Conservation (phyloP, 192 early-diverging fungal species). For the Backusella australiensis region DNA sequence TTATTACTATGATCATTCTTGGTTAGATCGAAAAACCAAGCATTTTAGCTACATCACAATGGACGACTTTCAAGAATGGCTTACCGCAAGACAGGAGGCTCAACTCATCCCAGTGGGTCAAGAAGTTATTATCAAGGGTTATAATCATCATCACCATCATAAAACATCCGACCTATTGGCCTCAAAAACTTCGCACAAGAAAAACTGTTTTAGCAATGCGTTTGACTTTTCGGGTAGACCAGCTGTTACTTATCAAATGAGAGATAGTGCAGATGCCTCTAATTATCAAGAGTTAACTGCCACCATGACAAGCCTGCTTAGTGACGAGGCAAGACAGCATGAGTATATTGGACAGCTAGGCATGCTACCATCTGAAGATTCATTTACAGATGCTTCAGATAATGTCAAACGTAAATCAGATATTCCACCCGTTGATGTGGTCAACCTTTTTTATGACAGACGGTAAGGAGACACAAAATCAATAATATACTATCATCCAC, state of each 20-base stretch:
- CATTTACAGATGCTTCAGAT: not conserved
- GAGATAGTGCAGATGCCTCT: slow-evolving; percentile 4
- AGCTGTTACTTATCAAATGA: not conserved
- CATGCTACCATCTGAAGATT: not conserved
- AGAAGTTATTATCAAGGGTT: slow-evolving; percentile 25
- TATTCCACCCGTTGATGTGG: slow-evolving; percentile 18
- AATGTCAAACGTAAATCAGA: not conserved
- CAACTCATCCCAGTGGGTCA: slow-evolving; percentile 15
- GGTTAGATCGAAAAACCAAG: slow-evolving; percentile 30
- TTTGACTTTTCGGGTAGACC: slow-evolving; percentile 23
- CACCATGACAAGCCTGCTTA: not conserved
- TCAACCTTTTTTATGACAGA: slow-evolving; percentile 37
- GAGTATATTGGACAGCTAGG: slow-evolving; percentile 3
- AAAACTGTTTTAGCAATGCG: slow-evolving; percentile 28
- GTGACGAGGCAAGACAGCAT: slow-evolving; percentile 5
- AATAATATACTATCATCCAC: too few species aligned
- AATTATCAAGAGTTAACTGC: not conserved
- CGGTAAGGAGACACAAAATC: slow-evolving; percentile 11
- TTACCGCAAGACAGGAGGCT: slow-evolving; percentile 13
- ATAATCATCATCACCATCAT: not conserved
- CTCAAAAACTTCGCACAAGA: not conserved
- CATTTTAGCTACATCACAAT: slow-evolving; percentile 35
- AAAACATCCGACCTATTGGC: not conserved
- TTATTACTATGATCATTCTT: slow-evolving; percentile 36
- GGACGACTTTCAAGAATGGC: slow-evolving; percentile 28